Percentiles rank a stretch among this genome's conserved stretches.
phyloP scores from a whole-genome alignment of 495 filamentous ascomycete species.

The Podospora anserina region DNA sequence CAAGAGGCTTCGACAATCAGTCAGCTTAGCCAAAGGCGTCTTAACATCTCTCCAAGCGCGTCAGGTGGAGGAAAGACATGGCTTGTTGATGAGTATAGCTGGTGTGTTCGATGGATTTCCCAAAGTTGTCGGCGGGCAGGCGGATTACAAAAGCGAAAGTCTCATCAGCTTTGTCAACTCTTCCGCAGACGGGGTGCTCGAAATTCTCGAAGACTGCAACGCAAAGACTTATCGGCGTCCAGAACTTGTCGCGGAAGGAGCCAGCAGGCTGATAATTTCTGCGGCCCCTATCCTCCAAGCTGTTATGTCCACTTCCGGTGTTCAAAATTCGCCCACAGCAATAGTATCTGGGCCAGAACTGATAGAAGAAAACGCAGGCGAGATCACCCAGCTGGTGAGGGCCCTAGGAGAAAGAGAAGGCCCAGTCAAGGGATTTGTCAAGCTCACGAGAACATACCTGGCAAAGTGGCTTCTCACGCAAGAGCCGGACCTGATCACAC shows the following conservation, averaged over 20 bases:
- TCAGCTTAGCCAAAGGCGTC: conserved; percentile 39
- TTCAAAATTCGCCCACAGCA: neutral
- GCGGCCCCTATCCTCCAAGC: conserved; percentile 38
- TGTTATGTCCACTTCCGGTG: conserved; percentile 13
- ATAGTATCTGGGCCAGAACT: conserved; percentile 26
- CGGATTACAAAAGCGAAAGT: neutral
- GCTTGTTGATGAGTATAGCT: conserved; percentile 61
- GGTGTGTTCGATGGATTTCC: conserved; percentile 43
- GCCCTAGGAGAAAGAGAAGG: conserved; percentile 13
- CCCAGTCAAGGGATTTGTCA: conserved; percentile 14
- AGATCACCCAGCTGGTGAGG: conserved; percentile 21
- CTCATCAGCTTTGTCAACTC: conserved; percentile 17
- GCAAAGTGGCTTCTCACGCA: conserved; percentile 40
- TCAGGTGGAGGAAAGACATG: conserved; percentile 66
- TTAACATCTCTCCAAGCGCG: conserved; percentile 50
- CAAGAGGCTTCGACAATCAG: conserved; percentile 27
- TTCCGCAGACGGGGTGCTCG: conserved; percentile 23
- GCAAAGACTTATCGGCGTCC: conserved; percentile 55
- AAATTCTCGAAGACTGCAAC: conserved; percentile 36
- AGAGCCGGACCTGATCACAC: conserved; percentile 41
- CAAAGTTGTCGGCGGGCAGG: neutral
- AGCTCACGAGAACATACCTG: conserved; percentile 32
- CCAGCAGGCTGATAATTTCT: conserved; percentile 54
- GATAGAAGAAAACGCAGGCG: conserved; percentile 13
- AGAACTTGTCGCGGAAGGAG: conserved; percentile 66